Base-by-base conservation (phyloP, 2,329 filamentous ascomycete species). In the Fonsecaea multimorphosa region DNA sequence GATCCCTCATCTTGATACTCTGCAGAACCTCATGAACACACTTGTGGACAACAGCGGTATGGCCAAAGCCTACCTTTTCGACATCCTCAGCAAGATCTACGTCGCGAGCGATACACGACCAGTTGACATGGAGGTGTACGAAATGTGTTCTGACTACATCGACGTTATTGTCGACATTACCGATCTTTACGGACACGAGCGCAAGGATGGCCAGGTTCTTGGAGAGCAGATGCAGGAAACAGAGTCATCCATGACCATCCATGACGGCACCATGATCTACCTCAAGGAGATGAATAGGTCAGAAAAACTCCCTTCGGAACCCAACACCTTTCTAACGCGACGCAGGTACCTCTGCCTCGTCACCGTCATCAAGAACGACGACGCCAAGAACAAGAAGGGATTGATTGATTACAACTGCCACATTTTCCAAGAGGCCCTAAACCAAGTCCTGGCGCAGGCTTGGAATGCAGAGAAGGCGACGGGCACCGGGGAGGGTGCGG, bases 91-190 rank as follows among this genome's bases (percentile, higher is more conserved):
- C 80, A 99, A 99, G 81, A 97, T 99, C 68, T 99, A 99, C 81
- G 96, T 99, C 72, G 95, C 95, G 0, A 97, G 94, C 4, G 95
- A 99, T 77, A 95, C 90, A 32, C 90, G 91, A 44, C 94, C 94
- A 0, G 92, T 94, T 34, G 94, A 98, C 75, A 95, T 97, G 85
- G 91, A 91, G 49, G 94, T 91, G 76, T 99, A 99, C 78, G 95
- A 98, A 80, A 96, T 98, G 75, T 99, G 95, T 81, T 96, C 92
- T 57, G 95, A 99, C 76, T 98, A 97, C 76, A 97, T 99, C 72
- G 95, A 99, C 77, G 93, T 98, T 67, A 96, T 99, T 68, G 94
- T 98, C 65, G 95, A 99, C 76, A 91, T 98, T 61, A 95, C 92
- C 31, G 94, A 98, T 76, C 90, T 99, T 44, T 99, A 97, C 75